Conservation (phyloP, 176 grass and related monocot species). For the Pharus latifolius region DNA sequence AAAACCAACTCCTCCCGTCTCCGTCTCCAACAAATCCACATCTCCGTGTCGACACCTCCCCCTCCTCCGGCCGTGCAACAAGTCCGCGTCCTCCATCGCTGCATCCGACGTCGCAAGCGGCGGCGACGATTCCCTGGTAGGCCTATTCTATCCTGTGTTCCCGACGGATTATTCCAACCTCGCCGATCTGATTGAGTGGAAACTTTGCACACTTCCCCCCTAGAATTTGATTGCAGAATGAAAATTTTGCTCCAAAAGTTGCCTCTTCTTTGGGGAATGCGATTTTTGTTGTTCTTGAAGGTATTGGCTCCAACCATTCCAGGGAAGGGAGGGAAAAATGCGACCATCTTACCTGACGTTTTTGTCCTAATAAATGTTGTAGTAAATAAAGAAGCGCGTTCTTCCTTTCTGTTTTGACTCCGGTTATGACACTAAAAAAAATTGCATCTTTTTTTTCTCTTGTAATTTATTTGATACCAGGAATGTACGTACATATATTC, state of each 20-base stretch:
- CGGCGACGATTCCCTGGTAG: not conserved
- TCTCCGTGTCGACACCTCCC: not conserved
- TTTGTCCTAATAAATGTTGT: too few species aligned
- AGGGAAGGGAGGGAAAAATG: not conserved
- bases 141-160: not conserved
- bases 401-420: not conserved
- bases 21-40: not conserved
- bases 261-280: too few species aligned
- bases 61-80: not conserved
- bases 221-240: too few species aligned
- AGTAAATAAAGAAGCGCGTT: too few species aligned
- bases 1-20: not conserved
- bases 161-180: too few species aligned
- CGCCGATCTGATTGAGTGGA: not conserved
- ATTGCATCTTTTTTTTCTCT: too few species aligned
- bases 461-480: not conserved
- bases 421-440: too few species aligned
- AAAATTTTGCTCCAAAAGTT: too few species aligned
- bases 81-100: not conserved
- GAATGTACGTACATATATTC: not conserved
- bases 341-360: too few species aligned
- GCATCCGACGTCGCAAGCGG: not conserved
- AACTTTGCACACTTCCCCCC: too few species aligned
- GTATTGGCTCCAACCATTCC: constrained; percentile 4
- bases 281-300: too few species aligned